Evolutionary conservation across 441 rosid genomes (phyloP), one percentile per base, ranked within the genome.

Genomic region (Pelargonium fulgidum): DNA sequence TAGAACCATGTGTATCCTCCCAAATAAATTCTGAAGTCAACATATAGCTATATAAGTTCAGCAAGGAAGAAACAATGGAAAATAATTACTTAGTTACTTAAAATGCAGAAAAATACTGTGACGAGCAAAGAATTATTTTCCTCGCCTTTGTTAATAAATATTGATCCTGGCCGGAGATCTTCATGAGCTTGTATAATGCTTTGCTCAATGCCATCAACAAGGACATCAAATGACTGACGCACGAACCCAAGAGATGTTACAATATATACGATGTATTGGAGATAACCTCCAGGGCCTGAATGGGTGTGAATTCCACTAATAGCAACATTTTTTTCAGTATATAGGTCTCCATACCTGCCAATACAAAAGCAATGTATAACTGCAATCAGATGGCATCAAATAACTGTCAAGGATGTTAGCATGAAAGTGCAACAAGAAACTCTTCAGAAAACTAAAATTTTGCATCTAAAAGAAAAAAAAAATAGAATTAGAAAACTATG

Each of bases 261-360:
- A 6, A 89, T 77, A 80, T 92, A 92, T 52, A 86, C 89, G 66
- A 90, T 83, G 73, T 92, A 92, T 75, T 92, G 98, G 61, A 92
- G 93, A 80, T 89, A 92, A 12, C 97, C 98, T 52, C 98, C 98
- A 13, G 98, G 97, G 70, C 98, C 98, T 11, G 97, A 85, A 82
- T 93, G 98, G 6, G 96, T 89, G 74, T 93, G 98, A 76, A 91
- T 87, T 56, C 98, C 98, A 77, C 91, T 91, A 64, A 93, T 93
- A 42, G 87, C 97, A 66, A 93, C 94, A 81, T 93, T 93, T 12
- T 82, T 83, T 75, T 89, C 94, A 10, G 87, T 87, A 71, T 93
- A 93, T 14, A 93, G 70, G 70, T 88, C 84, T 5, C 93, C 98
- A 76, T 89, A 93, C 79, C 98, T 93, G 85, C 78, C 62, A 81